Evolutionary conservation across 371 early-diverging fungal genomes (phyloP).

Genomic region (Cokeromyces recurvatus): DNA sequence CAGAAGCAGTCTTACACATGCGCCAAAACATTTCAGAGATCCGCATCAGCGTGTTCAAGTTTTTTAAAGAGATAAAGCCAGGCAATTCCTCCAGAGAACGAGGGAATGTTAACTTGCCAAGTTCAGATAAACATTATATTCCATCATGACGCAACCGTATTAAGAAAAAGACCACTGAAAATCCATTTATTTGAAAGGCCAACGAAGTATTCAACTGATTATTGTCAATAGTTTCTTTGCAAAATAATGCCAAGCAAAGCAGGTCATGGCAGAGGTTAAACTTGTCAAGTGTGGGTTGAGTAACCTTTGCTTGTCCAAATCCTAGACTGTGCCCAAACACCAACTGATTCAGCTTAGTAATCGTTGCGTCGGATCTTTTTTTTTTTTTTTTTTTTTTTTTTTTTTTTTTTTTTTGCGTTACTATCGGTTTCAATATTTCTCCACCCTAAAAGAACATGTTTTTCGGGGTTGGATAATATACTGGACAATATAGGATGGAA

Average conservation of each 20-base stretch:
- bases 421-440: constrained; percentile 15
- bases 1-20: constrained; percentile 11
- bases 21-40: constrained; percentile 15
- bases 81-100: constrained; percentile 18
- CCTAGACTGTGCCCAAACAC: constrained; percentile 14
- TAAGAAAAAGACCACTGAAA: constrained; percentile 19
- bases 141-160: constrained; percentile 19
- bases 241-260: constrained; percentile 16
- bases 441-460: constrained; percentile 7
- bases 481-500: constrained; percentile 13
- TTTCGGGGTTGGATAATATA: constrained; percentile 1
- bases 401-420: constrained; percentile 8
- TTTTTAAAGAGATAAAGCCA: constrained; percentile 14
- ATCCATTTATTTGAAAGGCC: constrained; percentile 20
- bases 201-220: constrained; percentile 14
- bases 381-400: too few species aligned
- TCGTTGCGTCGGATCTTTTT: constrained; percentile 13
- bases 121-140: constrained; percentile 20
- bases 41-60: constrained; percentile 7
- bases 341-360: constrained; percentile 10
- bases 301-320: constrained; percentile 15
- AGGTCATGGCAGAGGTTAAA: constrained; percentile 16
- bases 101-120: constrained; percentile 18
- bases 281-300: constrained; percentile 11
- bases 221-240: constrained; percentile 18